These are phyloP conservation scores for Conticribra guillardii DNA, from an alignment of 108 stramenopile genomes.

Conservation along the genomic window DNA sequence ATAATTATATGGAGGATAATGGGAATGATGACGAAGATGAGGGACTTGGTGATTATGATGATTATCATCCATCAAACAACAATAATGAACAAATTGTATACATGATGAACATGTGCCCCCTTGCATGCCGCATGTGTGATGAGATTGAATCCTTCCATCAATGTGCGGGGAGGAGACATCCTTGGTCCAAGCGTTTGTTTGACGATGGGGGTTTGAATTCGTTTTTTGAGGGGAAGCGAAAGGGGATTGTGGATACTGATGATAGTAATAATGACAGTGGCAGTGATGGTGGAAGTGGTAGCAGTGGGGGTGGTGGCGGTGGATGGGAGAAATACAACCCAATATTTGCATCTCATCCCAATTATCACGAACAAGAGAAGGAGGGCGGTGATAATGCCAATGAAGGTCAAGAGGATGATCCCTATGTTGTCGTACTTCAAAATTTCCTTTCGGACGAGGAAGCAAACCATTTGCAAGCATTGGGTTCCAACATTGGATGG, in stretches of 20 bases:
- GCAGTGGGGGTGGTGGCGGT: neutral
- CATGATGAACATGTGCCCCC: constrained; percentile 55
- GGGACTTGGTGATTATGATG: no score
- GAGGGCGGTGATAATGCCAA: no score
- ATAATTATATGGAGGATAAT: neutral
- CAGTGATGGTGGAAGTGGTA: neutral
- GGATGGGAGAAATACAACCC: constrained; percentile 9
- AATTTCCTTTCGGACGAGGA: constrained; percentile 42
- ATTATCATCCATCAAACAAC: neutral
- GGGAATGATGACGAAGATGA: no score
- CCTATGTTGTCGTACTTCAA: constrained; percentile 38
- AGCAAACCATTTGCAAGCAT: constrained; percentile 15
- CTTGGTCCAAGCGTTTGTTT: constrained; percentile 18
- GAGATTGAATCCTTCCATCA: constrained; percentile 31
- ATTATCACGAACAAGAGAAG: constrained; percentile 15
- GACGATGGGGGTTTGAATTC: constrained; percentile 8
- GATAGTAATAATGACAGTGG: neutral
- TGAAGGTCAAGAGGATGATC: constrained; percentile 29
- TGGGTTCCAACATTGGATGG: constrained; percentile 22
- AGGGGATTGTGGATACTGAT: neutral
- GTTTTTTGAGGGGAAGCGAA: constrained; percentile 25
- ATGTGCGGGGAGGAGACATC: constrained; percentile 38
- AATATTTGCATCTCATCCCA: constrained; percentile 22
- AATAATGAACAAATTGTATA: constrained; percentile 25
- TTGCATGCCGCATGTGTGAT: constrained; percentile 51